Percentiles rank a stretch among this genome's conserved stretches.
Conservation (phyloP, 2,329 filamentous ascomycete genomes). For the Decorospora gaudefroyi region DNA sequence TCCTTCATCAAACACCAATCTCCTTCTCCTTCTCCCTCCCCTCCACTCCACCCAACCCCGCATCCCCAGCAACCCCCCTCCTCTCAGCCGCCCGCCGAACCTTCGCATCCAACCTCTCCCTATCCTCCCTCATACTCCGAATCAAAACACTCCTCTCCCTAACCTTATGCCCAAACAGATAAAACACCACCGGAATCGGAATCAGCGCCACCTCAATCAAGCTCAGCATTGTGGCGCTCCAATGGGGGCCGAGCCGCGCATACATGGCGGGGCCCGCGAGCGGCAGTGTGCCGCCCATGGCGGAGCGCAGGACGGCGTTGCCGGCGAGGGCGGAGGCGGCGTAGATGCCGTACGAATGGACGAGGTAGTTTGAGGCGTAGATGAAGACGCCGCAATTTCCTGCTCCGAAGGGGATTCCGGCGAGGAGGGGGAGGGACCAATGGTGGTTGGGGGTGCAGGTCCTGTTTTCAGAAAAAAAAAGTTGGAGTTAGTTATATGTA, state of each 20-base stretch:
- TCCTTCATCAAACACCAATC: constrained; percentile 16
- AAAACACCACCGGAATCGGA: constrained; percentile 81
- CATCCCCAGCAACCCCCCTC: constrained; percentile 49
- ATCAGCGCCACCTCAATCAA: constrained; percentile 73
- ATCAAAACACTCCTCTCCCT: constrained; percentile 61
- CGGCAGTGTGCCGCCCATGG: constrained; percentile 77
- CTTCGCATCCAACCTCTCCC: constrained; percentile 49
- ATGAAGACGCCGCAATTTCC: constrained; percentile 82
- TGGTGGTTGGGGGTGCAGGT: constrained; percentile 73
- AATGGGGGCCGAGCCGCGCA: constrained; percentile 67
- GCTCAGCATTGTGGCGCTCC: constrained; percentile 77
- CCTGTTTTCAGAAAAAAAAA: not conserved
- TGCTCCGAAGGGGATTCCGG: constrained; percentile 76
- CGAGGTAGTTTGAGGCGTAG: constrained; percentile 79
- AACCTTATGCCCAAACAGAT: constrained; percentile 63
- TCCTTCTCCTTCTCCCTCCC: constrained; percentile 17
- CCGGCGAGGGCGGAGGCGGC: constrained; percentile 79
- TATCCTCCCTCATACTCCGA: constrained; percentile 51
- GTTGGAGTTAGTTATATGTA: not conserved
- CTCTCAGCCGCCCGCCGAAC: constrained; percentile 47
- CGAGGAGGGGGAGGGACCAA: constrained; percentile 78
- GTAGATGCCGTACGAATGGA: constrained; percentile 78
- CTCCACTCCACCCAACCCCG: constrained; percentile 11
- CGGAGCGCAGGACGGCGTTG: constrained; percentile 73
- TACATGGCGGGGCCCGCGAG: constrained; percentile 71